These are phyloP conservation scores for Aspergillus ochraceus DNA, from an alignment of 2,329 filamentous ascomycete species.

Conservation along the genomic window DNA sequence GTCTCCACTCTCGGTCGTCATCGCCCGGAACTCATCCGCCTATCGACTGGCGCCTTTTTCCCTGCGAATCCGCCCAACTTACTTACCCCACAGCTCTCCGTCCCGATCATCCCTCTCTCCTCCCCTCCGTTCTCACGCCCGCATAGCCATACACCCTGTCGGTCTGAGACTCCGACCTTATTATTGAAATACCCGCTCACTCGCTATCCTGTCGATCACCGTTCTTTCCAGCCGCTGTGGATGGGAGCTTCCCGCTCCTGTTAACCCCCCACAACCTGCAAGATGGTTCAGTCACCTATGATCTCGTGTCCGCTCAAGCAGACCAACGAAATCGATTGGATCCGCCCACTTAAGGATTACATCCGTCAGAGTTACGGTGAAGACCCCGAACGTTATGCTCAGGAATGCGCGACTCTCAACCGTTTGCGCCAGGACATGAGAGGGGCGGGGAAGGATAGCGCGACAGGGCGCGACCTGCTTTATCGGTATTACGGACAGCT, in stretches of 20 bases:
- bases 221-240: constrained; percentile 5
- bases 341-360: constrained; percentile 85
- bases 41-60: neutral
- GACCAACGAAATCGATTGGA: constrained; percentile 99
- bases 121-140: neutral
- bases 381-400: constrained; percentile 90
- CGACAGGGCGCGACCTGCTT: constrained; percentile 84
- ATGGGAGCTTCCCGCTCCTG: constrained; percentile 41
- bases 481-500: constrained; percentile 98
- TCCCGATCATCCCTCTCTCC: constrained; percentile 1
- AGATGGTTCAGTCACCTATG: constrained; percentile 88
- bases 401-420: constrained; percentile 94
- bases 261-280: constrained; percentile 24
- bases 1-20: constrained; percentile 2
- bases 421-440: constrained; percentile 97
- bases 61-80: neutral
- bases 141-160: neutral
- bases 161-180: neutral
- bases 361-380: constrained; percentile 94
- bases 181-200: neutral
- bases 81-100: constrained; percentile 6
- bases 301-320: constrained; percentile 87
- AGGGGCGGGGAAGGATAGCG: constrained; percentile 94
- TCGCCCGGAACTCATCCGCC: neutral
- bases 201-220: neutral